Conservation (phyloP, 139 green algal genomes). For the Zygnema circumcarinatum region DNA sequence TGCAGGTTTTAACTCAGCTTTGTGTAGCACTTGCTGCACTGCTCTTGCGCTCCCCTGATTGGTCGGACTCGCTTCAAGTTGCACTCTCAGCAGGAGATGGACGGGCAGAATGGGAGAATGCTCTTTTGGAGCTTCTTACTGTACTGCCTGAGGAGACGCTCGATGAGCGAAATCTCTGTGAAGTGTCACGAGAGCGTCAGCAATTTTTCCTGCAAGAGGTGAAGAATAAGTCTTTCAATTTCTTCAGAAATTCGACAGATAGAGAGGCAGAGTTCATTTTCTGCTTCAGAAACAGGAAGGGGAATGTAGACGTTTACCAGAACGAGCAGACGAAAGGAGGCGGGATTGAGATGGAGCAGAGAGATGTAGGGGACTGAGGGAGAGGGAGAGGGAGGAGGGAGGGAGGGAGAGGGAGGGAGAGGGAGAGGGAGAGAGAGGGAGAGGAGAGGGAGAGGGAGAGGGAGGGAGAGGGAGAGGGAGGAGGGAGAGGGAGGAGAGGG, state of each 20-base stretch:
- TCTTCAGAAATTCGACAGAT: too few species aligned
- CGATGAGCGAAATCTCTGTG: background rate
- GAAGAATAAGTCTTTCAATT: too few species aligned
- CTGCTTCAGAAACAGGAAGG: too few species aligned
- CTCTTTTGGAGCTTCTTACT: background rate
- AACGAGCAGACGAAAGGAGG: too few species aligned
- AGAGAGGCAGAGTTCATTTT: too few species aligned
- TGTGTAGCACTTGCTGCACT: background rate
- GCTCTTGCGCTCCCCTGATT: background rate
- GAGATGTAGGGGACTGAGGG: background rate
- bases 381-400: background rate
- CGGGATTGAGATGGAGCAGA: too few species aligned
- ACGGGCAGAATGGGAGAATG: background rate
- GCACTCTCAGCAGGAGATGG: background rate
- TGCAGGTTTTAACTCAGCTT: too few species aligned
- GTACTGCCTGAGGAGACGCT: background rate
- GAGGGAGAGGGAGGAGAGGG: background rate
- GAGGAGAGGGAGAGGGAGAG: background rate
- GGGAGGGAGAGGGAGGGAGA: background rate
- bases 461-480: background rate
- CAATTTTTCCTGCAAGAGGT: too few species aligned
- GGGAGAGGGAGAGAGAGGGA: constrained; percentile 10
- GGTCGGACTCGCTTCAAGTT: background rate
- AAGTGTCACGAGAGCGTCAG: background rate
- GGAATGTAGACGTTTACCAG: too few species aligned